Evolutionary conservation across 441 rosid genomes (phyloP), one percentile per base, ranked within the genome.

Genomic region (Kokia cookei): DNA sequence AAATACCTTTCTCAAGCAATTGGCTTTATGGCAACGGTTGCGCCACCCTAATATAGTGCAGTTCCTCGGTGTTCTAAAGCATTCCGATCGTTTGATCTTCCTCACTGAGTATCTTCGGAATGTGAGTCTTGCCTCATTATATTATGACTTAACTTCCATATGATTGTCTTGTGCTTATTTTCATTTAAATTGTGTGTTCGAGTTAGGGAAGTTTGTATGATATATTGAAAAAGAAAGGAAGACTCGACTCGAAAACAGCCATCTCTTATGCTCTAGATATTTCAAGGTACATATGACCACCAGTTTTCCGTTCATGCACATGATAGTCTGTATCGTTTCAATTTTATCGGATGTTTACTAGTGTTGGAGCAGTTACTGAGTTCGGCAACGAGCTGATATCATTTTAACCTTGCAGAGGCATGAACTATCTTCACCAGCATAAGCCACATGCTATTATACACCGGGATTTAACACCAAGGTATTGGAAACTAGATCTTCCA

Each of bases 1-100:
- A 77, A 75, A 53, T 66, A 50, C 80, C 73, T 89, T 89, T 75
- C 13, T 89, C 82, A 87, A 80, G 83, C 90, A 87, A 82, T 67
- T 89, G 76, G 89, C 83, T 55, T 71, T 89, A 75, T 89, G 91
- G 93, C 89, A 89, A 73, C 84, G 61, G 83, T 75, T 89, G 79
- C 86, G 90, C 71, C 93, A 87, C 77, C 93, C 93, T 29, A 89
- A 89, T 77, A 89, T 89, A 54, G 91, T 87, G 73, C 91, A 89
- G 80, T 89, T 89, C 86, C 89, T 89, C 58, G 93, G 93, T 55
- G 91, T 87, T 74, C 75, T 89, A 26, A 87, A 84, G 83, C 82
- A 80, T 73, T 69, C 87, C 35, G 88, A 84, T 57, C 90, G 87
- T 45, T 81, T 87, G 74, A 84, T 89, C 74, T 89, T 89, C 78